Percentiles rank a stretch among this genome's conserved stretches.
These are phyloP conservation scores for Lichtheimia hyalospora DNA, from an alignment of 371 early-diverging fungal species.

Conservation along the genomic window DNA sequence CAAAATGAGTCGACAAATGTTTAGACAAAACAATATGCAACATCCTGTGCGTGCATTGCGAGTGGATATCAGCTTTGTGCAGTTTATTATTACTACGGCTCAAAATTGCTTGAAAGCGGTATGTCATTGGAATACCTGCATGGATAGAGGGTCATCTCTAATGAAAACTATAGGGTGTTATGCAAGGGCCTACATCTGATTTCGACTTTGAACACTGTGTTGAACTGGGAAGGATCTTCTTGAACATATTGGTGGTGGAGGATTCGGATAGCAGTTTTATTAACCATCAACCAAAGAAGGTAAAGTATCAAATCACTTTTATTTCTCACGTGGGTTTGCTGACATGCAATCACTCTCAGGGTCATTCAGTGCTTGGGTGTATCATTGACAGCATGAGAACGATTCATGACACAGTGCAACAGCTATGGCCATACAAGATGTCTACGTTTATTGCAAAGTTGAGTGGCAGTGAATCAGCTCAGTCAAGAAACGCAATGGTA, in stretches of 20 bases:
- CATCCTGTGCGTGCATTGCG: constrained; percentile 20
- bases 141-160: neutral
- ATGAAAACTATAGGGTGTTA: neutral
- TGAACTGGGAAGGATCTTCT: constrained; percentile 18
- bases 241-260: constrained; percentile 29
- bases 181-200: constrained; percentile 2
- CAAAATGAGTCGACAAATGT: constrained; percentile 28
- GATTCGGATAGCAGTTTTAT: constrained; percentile 41
- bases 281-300: constrained; percentile 31
- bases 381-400: constrained; percentile 15
- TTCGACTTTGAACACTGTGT: constrained; percentile 8
- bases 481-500: constrained; percentile 5
- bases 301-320: neutral
- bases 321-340: constrained; percentile 2
- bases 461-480: neutral
- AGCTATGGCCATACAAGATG: constrained; percentile 32
- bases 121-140: neutral
- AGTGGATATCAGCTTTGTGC: constrained; percentile 42
- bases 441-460: neutral
- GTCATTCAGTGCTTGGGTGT: constrained; percentile 14
- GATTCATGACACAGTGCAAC: constrained; percentile 18
- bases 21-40: constrained; percentile 22
- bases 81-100: constrained; percentile 37
- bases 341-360: constrained; percentile 3
- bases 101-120: constrained; percentile 19